Percentiles rank a stretch among this genome's conserved stretches.
Evolutionary conservation across 2,329 filamentous ascomycete genomes (phyloP).

Genomic region (Colletotrichum filicis): DNA sequence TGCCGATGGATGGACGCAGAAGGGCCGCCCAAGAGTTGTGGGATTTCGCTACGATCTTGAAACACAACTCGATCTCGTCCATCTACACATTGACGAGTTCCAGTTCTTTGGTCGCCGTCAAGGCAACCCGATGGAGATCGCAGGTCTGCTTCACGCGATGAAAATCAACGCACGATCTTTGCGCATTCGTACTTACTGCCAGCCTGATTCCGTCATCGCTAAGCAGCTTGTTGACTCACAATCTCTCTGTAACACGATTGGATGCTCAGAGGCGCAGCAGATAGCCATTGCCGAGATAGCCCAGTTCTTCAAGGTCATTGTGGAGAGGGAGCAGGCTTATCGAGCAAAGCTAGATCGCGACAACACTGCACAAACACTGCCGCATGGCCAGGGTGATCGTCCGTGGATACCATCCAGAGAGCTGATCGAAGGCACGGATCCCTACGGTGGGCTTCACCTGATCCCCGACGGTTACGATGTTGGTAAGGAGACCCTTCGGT

Average conservation of each 20-base stretch:
- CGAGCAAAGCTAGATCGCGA: constrained; percentile 40
- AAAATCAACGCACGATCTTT: constrained; percentile 63
- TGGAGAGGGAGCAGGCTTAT: constrained; percentile 56
- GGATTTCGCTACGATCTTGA: constrained; percentile 70
- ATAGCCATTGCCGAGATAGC: constrained; percentile 60
- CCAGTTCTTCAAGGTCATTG: constrained; percentile 64
- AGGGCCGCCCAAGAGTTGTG: constrained; percentile 64
- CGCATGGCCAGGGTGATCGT: constrained; percentile 15
- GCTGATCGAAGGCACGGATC: background rate
- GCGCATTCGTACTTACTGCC: constrained; percentile 65
- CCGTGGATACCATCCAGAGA: constrained; percentile 23
- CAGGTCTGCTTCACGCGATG: constrained; percentile 62
- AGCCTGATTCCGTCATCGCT: constrained; percentile 67
- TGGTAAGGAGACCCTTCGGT: constrained; percentile 11
- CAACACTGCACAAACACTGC: constrained; percentile 5
- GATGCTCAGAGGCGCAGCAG: constrained; percentile 55
- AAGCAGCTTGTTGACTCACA: constrained; percentile 68
- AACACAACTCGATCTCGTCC: constrained; percentile 67
- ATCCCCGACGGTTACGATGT: constrained; percentile 26
- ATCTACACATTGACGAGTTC: constrained; percentile 62
- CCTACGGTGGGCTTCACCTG: constrained; percentile 15
- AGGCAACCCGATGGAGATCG: constrained; percentile 53
- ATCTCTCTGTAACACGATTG: constrained; percentile 61
- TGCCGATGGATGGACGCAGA: constrained; percentile 61
- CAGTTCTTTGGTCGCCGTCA: constrained; percentile 63